Conservation (phyloP, 768 basidiomycete genomes). For the Collybia sp. region DNA sequence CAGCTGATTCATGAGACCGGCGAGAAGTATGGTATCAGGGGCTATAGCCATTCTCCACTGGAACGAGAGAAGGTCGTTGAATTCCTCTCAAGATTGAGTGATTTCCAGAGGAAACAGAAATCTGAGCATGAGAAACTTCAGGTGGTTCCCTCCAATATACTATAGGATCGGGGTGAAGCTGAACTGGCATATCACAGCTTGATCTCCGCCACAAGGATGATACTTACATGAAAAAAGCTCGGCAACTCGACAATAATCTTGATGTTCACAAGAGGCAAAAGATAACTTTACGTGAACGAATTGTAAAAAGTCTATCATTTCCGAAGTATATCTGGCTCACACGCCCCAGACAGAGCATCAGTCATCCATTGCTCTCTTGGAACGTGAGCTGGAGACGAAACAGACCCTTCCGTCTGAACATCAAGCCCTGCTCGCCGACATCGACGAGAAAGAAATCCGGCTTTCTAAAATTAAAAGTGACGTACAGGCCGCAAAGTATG, state of each 20-base stretch:
- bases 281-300: slow-evolving; percentile 46
- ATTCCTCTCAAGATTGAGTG: slow-evolving; percentile 63
- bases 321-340: slow-evolving; percentile 2
- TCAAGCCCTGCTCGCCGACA: slow-evolving; percentile 50
- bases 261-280: slow-evolving; percentile 52
- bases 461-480: slow-evolving; percentile 57
- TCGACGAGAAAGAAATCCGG: slow-evolving; percentile 63
- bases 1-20: slow-evolving; percentile 66
- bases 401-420: slow-evolving; percentile 51
- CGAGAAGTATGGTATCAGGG: slow-evolving; percentile 65
- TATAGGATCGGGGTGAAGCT: slow-evolving; percentile 1
- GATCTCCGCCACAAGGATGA: slow-evolving; percentile 54
- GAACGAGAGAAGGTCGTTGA: slow-evolving; percentile 69
- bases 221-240: slow-evolving; percentile 59
- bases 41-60: slow-evolving; percentile 66
- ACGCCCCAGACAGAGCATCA: slow-evolving; percentile 43
- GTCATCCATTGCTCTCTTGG: slow-evolving; percentile 42
- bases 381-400: slow-evolving; percentile 52
- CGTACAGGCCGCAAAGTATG: slow-evolving; percentile 56
- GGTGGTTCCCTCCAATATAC: slow-evolving; percentile 28
- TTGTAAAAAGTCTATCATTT: slow-evolving; percentile 34
- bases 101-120: slow-evolving; percentile 60
- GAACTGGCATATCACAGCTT: slow-evolving; percentile 26
- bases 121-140: slow-evolving; percentile 63
- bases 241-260: slow-evolving; percentile 50